Evolutionary conservation across 192 early-diverging fungal genomes (phyloP), one percentile per base, ranked within the genome.

Genomic region (Rhizoclosmatium sp.): DNA sequence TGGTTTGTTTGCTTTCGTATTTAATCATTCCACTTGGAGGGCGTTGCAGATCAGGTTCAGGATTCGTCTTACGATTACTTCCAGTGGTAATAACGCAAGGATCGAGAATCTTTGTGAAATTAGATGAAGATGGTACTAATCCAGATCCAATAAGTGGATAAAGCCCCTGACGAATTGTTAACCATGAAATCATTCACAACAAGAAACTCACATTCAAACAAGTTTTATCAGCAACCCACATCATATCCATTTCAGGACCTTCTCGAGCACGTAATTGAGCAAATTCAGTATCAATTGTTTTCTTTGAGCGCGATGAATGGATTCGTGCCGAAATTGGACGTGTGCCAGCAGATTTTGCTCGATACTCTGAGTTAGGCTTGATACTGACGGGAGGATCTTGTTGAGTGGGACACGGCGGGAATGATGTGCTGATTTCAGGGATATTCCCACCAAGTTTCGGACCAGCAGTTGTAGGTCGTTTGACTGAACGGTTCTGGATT

Each of bases 221-320:
- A 9, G 70, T 51, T 39, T 41, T n/a, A 9, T 72, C 39, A 19
- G 54, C 45, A 2, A 72, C 23, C 45, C 21, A 41, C 19, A 16
- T 23, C 70, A 72, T 72, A 41, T 72, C 70, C 3, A 59, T 2
- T 58, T 72, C 70, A 2, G 54, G 70, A 2, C 70, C 70, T 1
- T 16, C 23, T 9, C 21, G 39, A 9, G 19, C 4, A 21, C 45
- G 21, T 19, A 59, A 31, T 21, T 72, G 56, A 7, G 31, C 23
- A 16, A 12, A 72, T 44, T 72, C 58, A 23, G 5, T 41, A 9
- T 51, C 56, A 39, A 72, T 72, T 3, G 16, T 16, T 47, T 44
- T 72, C 42, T 21, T 19, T 59, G 70, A 59, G 31, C 54, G 58
- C 2, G 70, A 72, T 2, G 70, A 44, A 58, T 72, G 49, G 23